Evolutionary conservation across 1,284 basidiomycete species (phyloP).

Genomic region (Apiotrichum akiyoshidainum): DNA sequence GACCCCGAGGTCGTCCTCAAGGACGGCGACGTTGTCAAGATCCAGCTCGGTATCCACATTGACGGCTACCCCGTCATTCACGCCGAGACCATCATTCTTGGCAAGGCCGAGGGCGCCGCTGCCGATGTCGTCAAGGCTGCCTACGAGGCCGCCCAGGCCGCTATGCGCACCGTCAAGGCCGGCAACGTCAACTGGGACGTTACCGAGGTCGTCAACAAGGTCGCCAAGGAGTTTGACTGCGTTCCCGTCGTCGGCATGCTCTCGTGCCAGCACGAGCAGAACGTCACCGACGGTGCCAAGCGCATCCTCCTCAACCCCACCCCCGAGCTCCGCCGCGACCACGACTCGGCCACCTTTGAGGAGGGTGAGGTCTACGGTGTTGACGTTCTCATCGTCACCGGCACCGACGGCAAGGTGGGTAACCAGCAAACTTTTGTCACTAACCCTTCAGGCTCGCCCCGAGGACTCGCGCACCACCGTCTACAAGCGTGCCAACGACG

Average conservation of each 20-base stretch:
- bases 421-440: neutral
- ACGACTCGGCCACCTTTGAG: conserved; percentile 77
- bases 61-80: conserved; percentile 65
- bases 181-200: conserved; percentile 94
- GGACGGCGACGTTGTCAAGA: conserved; percentile 90
- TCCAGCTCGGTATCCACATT: conserved; percentile 94
- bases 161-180: conserved; percentile 78
- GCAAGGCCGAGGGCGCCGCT: conserved; percentile 72
- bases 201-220: conserved; percentile 77
- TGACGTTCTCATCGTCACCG: conserved; percentile 85
- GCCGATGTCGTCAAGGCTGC: conserved; percentile 93
- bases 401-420: conserved; percentile 78
- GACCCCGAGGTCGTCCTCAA: conserved; percentile 70
- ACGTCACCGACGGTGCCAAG: conserved; percentile 96
- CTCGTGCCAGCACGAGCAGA: conserved; percentile 67
- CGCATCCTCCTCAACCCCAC: conserved; percentile 86
- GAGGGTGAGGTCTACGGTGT: conserved; percentile 96
- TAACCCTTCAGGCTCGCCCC: conserved; percentile 52
- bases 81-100: conserved; percentile 87
- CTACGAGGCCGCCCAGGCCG: conserved; percentile 85
- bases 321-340: conserved; percentile 76
- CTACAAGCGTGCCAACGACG: conserved; percentile 80
- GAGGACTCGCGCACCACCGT: conserved; percentile 88
- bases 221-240: conserved; percentile 71
- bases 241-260: conserved; percentile 81